Evolutionary conservation across 495 filamentous ascomycete genomes (phyloP).

Genomic region (Lepidopterella palustris): DNA sequence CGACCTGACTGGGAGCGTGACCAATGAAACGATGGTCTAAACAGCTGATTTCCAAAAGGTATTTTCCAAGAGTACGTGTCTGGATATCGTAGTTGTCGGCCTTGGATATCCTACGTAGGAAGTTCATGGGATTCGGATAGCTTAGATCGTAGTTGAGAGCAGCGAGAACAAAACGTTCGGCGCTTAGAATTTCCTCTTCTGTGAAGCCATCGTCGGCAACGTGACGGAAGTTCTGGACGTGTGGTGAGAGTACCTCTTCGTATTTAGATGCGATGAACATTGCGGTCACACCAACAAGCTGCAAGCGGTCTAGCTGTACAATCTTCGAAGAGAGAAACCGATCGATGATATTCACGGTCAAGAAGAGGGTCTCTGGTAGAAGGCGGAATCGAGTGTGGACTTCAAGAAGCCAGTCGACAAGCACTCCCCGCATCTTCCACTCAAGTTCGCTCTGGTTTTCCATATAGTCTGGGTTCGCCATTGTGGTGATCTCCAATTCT

Average conservation of each 20-base stretch:
- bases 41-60: slow-evolving; percentile 95
- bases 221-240: slow-evolving; percentile 92
- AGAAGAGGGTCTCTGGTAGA: slow-evolving; percentile 94
- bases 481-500: slow-evolving; percentile 72
- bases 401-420: slow-evolving; percentile 97
- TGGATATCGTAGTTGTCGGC: slow-evolving; percentile 98
- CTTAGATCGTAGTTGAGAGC: slow-evolving; percentile 95
- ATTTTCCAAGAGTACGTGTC: slow-evolving; percentile 93
- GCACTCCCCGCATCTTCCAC: slow-evolving; percentile 97
- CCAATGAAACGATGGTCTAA: slow-evolving; percentile 88
- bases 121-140: slow-evolving; percentile 99
- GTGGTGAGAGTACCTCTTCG: slow-evolving; percentile 93
- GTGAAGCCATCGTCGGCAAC: slow-evolving; percentile 95
- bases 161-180: slow-evolving; percentile 84
- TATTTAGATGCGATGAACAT: slow-evolving; percentile 99
- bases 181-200: slow-evolving; percentile 94
- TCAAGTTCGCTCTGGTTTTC: slow-evolving; percentile 86
- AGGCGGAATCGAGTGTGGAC: slow-evolving; percentile 96
- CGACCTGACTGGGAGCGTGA: slow-evolving; percentile 79
- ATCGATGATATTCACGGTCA: slow-evolving; percentile 96
- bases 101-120: slow-evolving; percentile 95
- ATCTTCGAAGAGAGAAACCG: slow-evolving; percentile 91
- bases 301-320: slow-evolving; percentile 88
- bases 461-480: slow-evolving; percentile 92
- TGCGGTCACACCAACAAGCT: slow-evolving; percentile 93